Conservation (phyloP, 345 rosid species). For the Gossypium bickii region DNA sequence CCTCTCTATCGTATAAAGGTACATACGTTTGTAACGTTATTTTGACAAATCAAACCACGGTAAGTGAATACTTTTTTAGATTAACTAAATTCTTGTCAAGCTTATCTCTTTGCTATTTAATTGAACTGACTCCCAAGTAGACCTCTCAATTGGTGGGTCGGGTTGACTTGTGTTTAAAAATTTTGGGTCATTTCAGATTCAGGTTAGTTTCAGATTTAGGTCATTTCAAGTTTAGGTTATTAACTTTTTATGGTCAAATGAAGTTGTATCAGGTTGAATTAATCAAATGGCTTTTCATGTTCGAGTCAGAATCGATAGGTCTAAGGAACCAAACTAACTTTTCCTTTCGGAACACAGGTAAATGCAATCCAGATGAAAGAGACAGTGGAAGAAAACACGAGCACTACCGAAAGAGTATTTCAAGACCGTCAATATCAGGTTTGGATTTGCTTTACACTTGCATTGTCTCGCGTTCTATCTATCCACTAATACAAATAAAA, state of each 20-base stretch:
- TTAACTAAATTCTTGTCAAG: background rate
- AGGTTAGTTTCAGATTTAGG: no score
- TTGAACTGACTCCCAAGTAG: background rate
- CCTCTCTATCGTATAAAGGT: slow-evolving; percentile 92
- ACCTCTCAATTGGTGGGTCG: no score
- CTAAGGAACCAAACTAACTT: background rate
- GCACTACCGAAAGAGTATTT: slow-evolving; percentile 96
- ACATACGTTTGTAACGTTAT: background rate
- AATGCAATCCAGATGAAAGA: slow-evolving; percentile 99
- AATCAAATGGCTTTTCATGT: no score
- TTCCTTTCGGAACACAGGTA: slow-evolving; percentile 49
- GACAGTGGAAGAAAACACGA: slow-evolving; percentile 94
- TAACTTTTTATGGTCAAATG: no score
- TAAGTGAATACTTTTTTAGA: background rate
- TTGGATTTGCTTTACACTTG: slow-evolving; percentile 7
- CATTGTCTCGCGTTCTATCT: background rate
- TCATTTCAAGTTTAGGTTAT: no score
- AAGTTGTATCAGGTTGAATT: no score
- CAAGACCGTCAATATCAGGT: slow-evolving; percentile 99
- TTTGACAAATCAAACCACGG: background rate
- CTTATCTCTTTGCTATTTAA: background rate
- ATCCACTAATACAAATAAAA: background rate
- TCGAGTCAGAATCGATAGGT: no score
- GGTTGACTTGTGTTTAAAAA: no score
- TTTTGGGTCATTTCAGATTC: no score